Evolutionary conservation across 306 rosid species (phyloP), one percentile per base, ranked within the genome.

Genomic region (Canavalia ensiformis): DNA sequence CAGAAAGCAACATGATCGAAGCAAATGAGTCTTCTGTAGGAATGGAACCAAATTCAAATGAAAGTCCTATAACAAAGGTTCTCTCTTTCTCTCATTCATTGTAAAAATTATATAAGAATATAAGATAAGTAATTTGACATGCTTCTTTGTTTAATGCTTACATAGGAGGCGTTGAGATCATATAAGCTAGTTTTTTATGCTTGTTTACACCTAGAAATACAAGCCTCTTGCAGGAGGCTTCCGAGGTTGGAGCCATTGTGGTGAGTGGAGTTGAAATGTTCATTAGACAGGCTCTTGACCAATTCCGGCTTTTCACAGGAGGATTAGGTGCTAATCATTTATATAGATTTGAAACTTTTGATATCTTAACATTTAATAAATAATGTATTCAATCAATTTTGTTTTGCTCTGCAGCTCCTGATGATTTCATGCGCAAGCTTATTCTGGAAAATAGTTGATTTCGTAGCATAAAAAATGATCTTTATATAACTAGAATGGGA

Each of bases 241-340:
- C 64, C 6, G 68, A 42, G 84, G 77, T 34, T 74, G 86, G 69
- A 33, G 67, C 67, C 69, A 44, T 57, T 44, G 34, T 33, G 2
- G 70, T 79, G 59, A 69, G 65, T 45, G 89, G 89, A 29, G 89
- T 82, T 68, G 89, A 86, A 75, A 86, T 86, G 89, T 86, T 86
- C 72, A 85, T 86, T 63, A 75, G 86, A 39, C 89, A 82, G 67
- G 89, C 86, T 66, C 74, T 86, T 79, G 86, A 81, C 13, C 89
- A 86, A 72, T 62, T 86, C 84, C 65, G 46, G 35, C 89, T 82
- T 72, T 86, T 82, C 52, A 86, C 86, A 0, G 76, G 66, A 2
- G 63, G 82, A 60, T 75, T 66, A 77, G 81, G 81, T 77, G 68
- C 63, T 73, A 13, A 33, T n/a, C 49, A 35, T 35, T 5, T 28